These are phyloP conservation scores for Chlorociboria aeruginascens DNA, from an alignment of 495 filamentous ascomycete species.

Conservation along the genomic window DNA sequence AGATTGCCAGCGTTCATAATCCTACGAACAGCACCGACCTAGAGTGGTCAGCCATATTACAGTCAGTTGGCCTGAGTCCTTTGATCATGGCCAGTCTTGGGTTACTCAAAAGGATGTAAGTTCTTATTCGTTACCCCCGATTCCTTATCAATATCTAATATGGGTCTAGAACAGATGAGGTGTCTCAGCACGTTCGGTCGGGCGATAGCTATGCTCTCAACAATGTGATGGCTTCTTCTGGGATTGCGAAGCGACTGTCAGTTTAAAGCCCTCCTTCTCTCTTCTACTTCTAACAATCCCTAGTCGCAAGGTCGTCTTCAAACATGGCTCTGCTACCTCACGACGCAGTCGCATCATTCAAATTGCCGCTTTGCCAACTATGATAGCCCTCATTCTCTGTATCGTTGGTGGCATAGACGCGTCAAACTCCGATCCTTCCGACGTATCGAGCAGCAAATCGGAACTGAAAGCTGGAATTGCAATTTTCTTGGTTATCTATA, in stretches of 20 bases:
- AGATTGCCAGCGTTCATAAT: slow-evolving; percentile 5
- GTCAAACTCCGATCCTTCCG: slow-evolving; percentile 1
- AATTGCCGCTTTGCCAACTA: slow-evolving; percentile 9
- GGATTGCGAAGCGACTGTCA: not conserved
- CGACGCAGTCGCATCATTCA: slow-evolving; percentile 16
- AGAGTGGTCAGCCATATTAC: slow-evolving; percentile 14
- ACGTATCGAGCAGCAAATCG: slow-evolving; percentile 9
- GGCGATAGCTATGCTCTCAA: not conserved
- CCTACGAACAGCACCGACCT: slow-evolving; percentile 8
- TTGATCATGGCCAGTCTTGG: slow-evolving; percentile 15
- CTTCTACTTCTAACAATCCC: too few species aligned
- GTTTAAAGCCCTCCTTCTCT: too few species aligned
- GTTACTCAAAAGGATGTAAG: slow-evolving; percentile 16
- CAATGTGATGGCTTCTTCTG: not conserved
- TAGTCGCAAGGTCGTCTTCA: slow-evolving; percentile 1
- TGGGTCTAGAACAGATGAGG: slow-evolving; percentile 8
- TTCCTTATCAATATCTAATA: not conserved
- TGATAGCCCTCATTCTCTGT: slow-evolving; percentile 17
- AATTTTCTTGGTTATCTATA: slow-evolving; percentile 16
- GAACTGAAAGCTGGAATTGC: slow-evolving; percentile 11
- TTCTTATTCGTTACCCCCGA: not conserved
- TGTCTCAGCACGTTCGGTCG: slow-evolving; percentile 6
- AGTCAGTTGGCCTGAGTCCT: slow-evolving; percentile 17
- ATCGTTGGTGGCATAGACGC: slow-evolving; percentile 19
- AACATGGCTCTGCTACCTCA: slow-evolving; percentile 10